Evolutionary conservation across 2,329 filamentous ascomycete genomes (phyloP).

Genomic region (Aspergillus pseudotamarii): DNA sequence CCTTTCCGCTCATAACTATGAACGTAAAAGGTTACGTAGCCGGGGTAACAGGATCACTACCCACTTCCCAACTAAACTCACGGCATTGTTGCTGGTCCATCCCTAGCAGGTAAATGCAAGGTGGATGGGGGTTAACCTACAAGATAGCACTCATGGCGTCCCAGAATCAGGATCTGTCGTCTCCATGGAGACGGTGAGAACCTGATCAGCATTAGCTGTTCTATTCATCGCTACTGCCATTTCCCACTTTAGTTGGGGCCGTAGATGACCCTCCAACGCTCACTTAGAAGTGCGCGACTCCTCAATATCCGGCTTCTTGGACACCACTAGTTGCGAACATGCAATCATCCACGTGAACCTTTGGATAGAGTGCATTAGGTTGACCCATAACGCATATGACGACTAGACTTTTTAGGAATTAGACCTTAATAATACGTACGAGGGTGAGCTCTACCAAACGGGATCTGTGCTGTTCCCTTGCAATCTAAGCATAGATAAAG

Average conservation of each 20-base stretch:
- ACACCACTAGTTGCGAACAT: neutral
- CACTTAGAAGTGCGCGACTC: neutral
- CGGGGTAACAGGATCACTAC: neutral
- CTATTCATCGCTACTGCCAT: neutral
- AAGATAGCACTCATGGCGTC: neutral
- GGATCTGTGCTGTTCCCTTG: neutral
- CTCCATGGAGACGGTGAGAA: neutral
- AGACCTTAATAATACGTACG: neutral
- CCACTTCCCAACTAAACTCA: neutral
- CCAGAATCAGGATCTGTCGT: neutral
- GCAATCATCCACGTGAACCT: neutral
- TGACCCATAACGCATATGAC: neutral
- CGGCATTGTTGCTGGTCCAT: neutral
- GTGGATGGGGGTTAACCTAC: neutral
- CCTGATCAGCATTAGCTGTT: neutral
- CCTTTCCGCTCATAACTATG: neutral
- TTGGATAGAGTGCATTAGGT: neutral
- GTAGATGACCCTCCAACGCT: neutral
- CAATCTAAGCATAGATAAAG: neutral
- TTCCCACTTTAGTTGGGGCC: neutral
- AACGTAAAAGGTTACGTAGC: neutral
- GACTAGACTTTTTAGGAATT: neutral
- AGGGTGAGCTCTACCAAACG: neutral
- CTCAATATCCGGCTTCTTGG: neutral
- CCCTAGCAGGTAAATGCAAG: slow-evolving; percentile 1